Evolutionary conservation across 2,329 filamentous ascomycete species (phyloP), one percentile per base, ranked within the genome.

Genomic region (Knoxdaviesia capensis): DNA sequence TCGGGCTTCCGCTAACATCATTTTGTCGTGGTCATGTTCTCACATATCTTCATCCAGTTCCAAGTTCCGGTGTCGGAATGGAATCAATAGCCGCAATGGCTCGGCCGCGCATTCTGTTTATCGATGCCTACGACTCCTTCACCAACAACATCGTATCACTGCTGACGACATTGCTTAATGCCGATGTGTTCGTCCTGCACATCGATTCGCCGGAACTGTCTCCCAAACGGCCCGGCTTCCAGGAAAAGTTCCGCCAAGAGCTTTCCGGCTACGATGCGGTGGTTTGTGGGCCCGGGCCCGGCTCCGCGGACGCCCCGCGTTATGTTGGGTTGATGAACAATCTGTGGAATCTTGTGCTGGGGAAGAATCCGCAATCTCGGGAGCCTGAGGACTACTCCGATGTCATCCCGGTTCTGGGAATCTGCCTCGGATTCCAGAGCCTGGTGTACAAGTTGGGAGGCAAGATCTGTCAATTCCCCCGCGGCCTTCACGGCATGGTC

Each of bases 61-160:
- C 20, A 20, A 20, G 20, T 20, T 20, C 20, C 20, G 20, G 20
- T 20, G 28, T 43, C 36, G 37, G 37, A 6, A 20, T 20, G 20
- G 20, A 20, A 20, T 38, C 43, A 11, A 37, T 36, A n/a, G 36
- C 41, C 36, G 34, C 34, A 31, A 58, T 58, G 57, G 48, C 44
- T 41, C 52, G 50, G 36, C 53, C 54, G 47, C 64, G 64, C 46
- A 80, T 96, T 47, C 73, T 96, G 48, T 94, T 93, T 60, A 68
- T 98, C 50, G 90, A 96, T 58, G 87, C 88, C 47, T 93, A 93
- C 60, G 90, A 98, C 63, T 94, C 87, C 36, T 98, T 94, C 60
- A 84, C 86, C 43, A 87, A 93, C 61, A 96, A 94, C 61, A 90
- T 96, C 52, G 76, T 92, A 42, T 77, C 82, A 5, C 71, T 94